Conservation (phyloP, 805 yeast genomes). For the Myxozyma kluyveri region DNA sequence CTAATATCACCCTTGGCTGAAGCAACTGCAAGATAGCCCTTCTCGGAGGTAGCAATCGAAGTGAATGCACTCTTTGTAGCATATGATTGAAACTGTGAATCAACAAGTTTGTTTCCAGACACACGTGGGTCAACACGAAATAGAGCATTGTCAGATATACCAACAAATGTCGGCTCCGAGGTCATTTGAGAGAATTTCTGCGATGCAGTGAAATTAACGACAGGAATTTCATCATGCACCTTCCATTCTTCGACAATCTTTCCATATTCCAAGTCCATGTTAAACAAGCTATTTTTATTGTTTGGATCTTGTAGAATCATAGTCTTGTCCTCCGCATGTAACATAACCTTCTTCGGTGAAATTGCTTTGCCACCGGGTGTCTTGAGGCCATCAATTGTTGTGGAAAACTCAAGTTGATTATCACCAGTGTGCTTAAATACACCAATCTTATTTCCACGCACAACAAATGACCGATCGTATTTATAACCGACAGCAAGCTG, state of each 20-base stretch:
- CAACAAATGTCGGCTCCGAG: slow-evolving; percentile 69
- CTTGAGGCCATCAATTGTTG: slow-evolving; percentile 63
- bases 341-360: slow-evolving; percentile 65
- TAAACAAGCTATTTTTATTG: slow-evolving; percentile 50
- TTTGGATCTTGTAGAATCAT: slow-evolving; percentile 62
- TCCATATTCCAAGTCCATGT: slow-evolving; percentile 78
- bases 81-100: slow-evolving; percentile 53
- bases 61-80: slow-evolving; percentile 56
- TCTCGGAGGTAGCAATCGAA: slow-evolving; percentile 65
- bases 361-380: slow-evolving; percentile 50
- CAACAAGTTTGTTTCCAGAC: slow-evolving; percentile 56
- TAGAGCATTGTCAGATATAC: slow-evolving; percentile 61
- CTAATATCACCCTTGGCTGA: slow-evolving; percentile 72
- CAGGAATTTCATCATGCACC: slow-evolving; percentile 46
- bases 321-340: slow-evolving; percentile 69
- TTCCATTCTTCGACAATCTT: slow-evolving; percentile 85
- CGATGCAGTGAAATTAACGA: slow-evolving; percentile 65
- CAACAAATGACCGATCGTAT: slow-evolving; percentile 72
- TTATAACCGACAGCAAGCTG: slow-evolving; percentile 68
- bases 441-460: slow-evolving; percentile 75
- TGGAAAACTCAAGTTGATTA: slow-evolving; percentile 53
- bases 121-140: slow-evolving; percentile 82
- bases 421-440: slow-evolving; percentile 62
- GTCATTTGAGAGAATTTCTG: slow-evolving; percentile 71
- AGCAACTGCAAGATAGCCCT: slow-evolving; percentile 75